Base-by-base conservation (phyloP, 2,329 filamentous ascomycete species). In the Botrytis fabae region DNA sequence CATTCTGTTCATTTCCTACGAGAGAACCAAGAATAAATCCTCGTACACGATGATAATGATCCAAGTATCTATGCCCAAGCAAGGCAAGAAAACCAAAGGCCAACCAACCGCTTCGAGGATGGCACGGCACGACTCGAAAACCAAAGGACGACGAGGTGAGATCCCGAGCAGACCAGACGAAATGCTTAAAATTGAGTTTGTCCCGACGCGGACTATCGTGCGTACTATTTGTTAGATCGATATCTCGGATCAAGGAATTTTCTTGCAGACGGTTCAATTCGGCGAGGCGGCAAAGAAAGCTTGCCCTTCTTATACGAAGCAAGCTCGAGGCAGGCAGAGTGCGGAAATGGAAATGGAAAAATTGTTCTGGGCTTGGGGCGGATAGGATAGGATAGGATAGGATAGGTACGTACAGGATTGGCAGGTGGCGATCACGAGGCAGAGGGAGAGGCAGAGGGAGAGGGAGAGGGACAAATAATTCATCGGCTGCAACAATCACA, bases 341-440 rank as follows among this genome's bases (percentile, higher is more conserved):
- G n/a, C 18, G 6, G 7, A 38, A 38, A 38, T 1, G n/a, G 22
- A n/a, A 9, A n/a, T 38, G 7, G 10, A 28, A 35, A 46, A 25
- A 35, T 46, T 25, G 0, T 8, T 35, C 28, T 9, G 28, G 6
- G 18, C 62, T 35, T 48, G 48, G 28, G 48, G 54, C 61, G 61
- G 61, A 46, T 48, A 46, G 48, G 2, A 8, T 28, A 28, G 28
- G 28, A 28, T 28, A 28, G 28, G 28, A 28, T 28, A 28, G 28
- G 28, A 28, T 28, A 28, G 28, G 28, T 28, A 28, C 28, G 28
- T 28, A 38, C 61, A 71, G 61, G 38, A 46, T 35, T 59, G 70
- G 61, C 70, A 66, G 61, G 59, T 71, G 70, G 70, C 35, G 60
- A 71, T 71, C 70, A 71, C 60, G 70, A 71, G 70, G 61, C 20